Evolutionary conservation across 139 green algal species (phyloP), one percentile per base, ranked within the genome.

Genomic region (Chlorella ohadii): DNA sequence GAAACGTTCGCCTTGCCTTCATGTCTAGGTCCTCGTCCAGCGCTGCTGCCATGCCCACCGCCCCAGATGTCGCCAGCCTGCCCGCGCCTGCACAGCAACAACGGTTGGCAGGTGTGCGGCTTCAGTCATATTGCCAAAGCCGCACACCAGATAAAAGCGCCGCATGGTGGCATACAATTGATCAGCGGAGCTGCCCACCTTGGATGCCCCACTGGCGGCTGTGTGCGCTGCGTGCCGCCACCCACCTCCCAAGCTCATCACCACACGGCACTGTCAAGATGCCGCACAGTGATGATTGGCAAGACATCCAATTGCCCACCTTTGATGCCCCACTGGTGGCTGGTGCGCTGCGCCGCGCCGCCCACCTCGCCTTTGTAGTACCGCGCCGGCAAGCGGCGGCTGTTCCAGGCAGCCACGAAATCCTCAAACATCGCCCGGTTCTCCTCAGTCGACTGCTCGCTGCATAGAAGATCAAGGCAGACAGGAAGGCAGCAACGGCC

Each of bases 371-470:
- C 93, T 17, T 71, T 70, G 84, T 96, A 96, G 76, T 91, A 91
- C 31, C 83, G 59, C 0, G 61, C 57, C 4, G 72, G 59, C 55
- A 92, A 86, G 72, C 59, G 85, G 15, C 89, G 73, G 17, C 12
- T 73, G 77, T 94, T 94, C 92, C 92, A 95, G 1, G 77, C 80
- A 13, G 33, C 34, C 23, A 92, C 86, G 85, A 95, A 95, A 25
- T 93, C 88, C 11, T 80, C 73, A 65, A 96, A 96, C 31, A 89
- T 33, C n/a, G 66, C 65, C 2, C 84, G 87, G 23, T 77, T 82
- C 36, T 89, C 82, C 41, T 93, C 88, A 4, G 91, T 82, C 16
- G 56, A 80, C 67, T 94, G 79, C 38, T 95, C 89, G 73, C 72
- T 86, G 72, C 57, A 70, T 7, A 38, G 72, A 6, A 67, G 76